Conservation (phyloP, 768 basidiomycete genomes). For the Lactarius quietus region DNA sequence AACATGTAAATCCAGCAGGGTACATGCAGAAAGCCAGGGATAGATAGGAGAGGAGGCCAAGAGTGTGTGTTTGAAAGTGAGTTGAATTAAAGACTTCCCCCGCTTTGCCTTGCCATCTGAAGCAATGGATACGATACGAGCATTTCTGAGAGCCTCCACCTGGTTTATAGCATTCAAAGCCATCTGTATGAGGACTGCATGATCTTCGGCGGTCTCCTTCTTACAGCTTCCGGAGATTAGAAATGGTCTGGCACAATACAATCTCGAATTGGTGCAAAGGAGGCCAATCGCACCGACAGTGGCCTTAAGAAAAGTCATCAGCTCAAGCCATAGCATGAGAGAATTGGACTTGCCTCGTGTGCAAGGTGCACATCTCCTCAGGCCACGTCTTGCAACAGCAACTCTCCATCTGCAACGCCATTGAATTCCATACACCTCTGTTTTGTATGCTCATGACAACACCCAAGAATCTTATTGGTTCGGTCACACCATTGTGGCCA, state of each 20-base stretch:
- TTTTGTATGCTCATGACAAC: slow-evolving; percentile 3
- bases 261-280: not conserved
- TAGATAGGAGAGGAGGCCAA: not conserved
- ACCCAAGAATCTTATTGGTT: slow-evolving; percentile 6
- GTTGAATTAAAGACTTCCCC: not conserved
- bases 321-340: no score
- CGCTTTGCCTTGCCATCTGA: slow-evolving; percentile 2
- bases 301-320: not conserved
- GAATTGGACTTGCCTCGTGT: not conserved
- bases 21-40: not conserved
- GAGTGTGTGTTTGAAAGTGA: not conserved
- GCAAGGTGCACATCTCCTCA: not conserved
- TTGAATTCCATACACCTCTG: not conserved
- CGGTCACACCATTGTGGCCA: slow-evolving; percentile 1
- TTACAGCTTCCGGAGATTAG: slow-evolving; percentile 9
- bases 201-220: not conserved
- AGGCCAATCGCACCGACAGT: slow-evolving; percentile 8
- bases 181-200: not conserved
- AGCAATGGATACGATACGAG: not conserved
- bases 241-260: slow-evolving; percentile 4
- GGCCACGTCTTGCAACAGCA: not conserved
- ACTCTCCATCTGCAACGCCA: not conserved
- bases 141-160: not conserved
- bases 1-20: not conserved
- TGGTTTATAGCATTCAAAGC: not conserved